phyloP scores from a whole-genome alignment of 2,329 filamentous ascomycete species.

The Ceratocystiopsis brevicomis region DNA sequence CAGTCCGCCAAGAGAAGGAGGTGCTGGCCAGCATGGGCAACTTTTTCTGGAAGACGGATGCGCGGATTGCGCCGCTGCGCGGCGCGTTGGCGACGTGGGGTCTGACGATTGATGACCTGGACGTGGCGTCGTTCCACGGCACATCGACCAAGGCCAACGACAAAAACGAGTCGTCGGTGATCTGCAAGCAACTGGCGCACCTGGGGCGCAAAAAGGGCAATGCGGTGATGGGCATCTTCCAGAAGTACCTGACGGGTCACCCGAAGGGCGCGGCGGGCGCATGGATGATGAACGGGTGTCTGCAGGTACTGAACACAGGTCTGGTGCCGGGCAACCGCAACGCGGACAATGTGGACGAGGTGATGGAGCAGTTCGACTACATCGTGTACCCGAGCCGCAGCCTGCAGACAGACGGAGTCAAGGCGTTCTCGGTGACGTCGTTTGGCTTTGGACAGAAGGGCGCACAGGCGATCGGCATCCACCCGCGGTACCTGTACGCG shows the following conservation, averaged over 20 bases:
- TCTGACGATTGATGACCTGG: slow-evolving; percentile 88
- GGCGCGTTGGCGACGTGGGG: slow-evolving; percentile 96
- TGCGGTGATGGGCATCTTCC: slow-evolving; percentile 89
- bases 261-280: slow-evolving; percentile 98
- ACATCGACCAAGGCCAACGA: slow-evolving; percentile 97
- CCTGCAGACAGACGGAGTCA: slow-evolving; percentile 94
- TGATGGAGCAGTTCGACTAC: slow-evolving; percentile 95
- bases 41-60: slow-evolving; percentile 96
- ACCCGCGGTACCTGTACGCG: slow-evolving; percentile 89
- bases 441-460: slow-evolving; percentile 99
- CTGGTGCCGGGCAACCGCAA: slow-evolving; percentile 95
- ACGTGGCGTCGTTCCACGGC: slow-evolving; percentile 93
- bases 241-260: slow-evolving; percentile 97
- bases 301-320: slow-evolving; percentile 87
- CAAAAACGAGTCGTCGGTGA: slow-evolving; percentile 97
- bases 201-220: slow-evolving; percentile 94
- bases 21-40: slow-evolving; percentile 86
- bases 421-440: slow-evolving; percentile 95
- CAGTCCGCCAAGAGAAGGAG: slow-evolving; percentile 78
- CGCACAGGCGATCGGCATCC: slow-evolving; percentile 88
- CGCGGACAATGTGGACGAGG: slow-evolving; percentile 87
- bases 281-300: slow-evolving; percentile 98
- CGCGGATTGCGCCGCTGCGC: slow-evolving; percentile 82
- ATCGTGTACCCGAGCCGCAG: slow-evolving; percentile 90
- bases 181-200: slow-evolving; percentile 90